Evolutionary conservation across 768 basidiomycete species (phyloP).

Genomic region (Lentinula sp.): DNA sequence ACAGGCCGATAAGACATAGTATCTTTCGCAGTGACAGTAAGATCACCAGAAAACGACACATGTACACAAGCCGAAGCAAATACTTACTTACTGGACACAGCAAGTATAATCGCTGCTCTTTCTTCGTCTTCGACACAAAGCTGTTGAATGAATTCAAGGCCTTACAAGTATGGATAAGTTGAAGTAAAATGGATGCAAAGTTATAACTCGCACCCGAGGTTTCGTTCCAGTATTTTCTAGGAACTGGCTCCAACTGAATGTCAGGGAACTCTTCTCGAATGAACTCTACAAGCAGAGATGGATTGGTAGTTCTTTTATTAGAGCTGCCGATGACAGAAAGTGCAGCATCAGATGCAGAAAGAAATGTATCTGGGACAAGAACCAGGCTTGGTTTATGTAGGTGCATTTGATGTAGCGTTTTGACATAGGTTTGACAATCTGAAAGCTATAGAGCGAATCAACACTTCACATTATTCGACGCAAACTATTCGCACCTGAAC

Average conservation of each 20-base stretch:
- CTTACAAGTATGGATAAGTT: conserved; percentile 26
- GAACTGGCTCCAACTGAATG: conserved; percentile 61
- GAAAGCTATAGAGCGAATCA: conserved; percentile 46
- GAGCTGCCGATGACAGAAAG: conserved; percentile 24
- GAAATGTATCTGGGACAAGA: conserved; percentile 78
- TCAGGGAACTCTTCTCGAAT: conserved; percentile 71
- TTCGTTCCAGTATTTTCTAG: conserved; percentile 84
- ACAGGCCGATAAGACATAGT: conserved; percentile 81
- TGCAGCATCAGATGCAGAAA: conserved; percentile 50
- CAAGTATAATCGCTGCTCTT: conserved; percentile 71
- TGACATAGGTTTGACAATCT: conserved; percentile 86
- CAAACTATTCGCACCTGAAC: conserved; percentile 54
- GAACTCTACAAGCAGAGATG: conserved; percentile 65
- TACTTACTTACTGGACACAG: conserved; percentile 71
- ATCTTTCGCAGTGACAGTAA: conserved; percentile 38
- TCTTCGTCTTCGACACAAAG: conserved; percentile 79
- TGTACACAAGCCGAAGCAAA: conserved; percentile 17
- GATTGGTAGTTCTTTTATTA: conserved; percentile 35
- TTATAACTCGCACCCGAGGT: conserved; percentile 45
- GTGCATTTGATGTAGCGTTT: conserved; percentile 83
- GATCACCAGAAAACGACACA: conserved; percentile 8
- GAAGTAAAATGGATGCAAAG: background rate
- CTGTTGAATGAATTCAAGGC: conserved; percentile 73
- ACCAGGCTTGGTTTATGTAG: conserved; percentile 65
- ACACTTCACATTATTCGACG: background rate